Conservation (phyloP, 2,329 filamentous ascomycete genomes). For the Colletotrichum karsti region DNA sequence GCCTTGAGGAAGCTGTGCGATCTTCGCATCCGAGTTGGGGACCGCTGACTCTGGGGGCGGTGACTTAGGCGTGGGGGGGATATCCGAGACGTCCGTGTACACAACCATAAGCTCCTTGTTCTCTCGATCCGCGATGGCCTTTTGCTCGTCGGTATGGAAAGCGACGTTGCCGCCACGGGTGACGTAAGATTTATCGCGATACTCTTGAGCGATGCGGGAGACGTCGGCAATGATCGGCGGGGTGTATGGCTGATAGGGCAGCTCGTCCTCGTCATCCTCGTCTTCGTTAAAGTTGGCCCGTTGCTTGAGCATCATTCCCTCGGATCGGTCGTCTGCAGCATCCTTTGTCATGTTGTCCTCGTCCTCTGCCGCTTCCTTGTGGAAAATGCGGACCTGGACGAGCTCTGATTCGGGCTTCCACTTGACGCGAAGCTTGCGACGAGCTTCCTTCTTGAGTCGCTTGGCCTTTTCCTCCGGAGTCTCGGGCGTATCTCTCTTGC, state of each 20-base stretch:
- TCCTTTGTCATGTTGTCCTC: conserved; percentile 75
- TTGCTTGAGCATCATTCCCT: conserved; percentile 74
- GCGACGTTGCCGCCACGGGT: conserved; percentile 62
- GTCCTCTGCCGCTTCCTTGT: conserved; percentile 77
- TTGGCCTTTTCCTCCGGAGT: conserved; percentile 74
- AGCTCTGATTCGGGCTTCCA: conserved; percentile 76
- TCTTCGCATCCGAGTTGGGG: conserved; percentile 35
- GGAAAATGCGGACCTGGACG: conserved; percentile 73
- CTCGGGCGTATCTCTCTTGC: conserved; percentile 58
- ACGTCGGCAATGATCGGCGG: conserved; percentile 58
- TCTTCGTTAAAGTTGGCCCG: conserved; percentile 57
- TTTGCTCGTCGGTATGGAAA: conserved; percentile 64
- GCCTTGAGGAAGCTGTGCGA: conserved; percentile 46
- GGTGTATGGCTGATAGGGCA: conserved; percentile 61
- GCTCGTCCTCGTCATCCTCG: conserved; percentile 65
- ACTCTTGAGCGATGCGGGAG: conserved; percentile 52
- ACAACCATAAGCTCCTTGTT: conserved; percentile 68
- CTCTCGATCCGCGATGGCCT: conserved; percentile 64
- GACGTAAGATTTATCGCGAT: conserved; percentile 56
- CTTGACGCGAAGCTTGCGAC: conserved; percentile 73
- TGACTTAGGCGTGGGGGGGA: conserved; percentile 65
- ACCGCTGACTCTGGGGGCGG: conserved; percentile 47
- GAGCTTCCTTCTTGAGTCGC: conserved; percentile 76
- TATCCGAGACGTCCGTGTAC: conserved; percentile 62
- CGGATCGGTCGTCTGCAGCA: conserved; percentile 76